These are phyloP conservation scores for Delitschia confertaspora DNA, from an alignment of 495 filamentous ascomycete species.

Conservation along the genomic window DNA sequence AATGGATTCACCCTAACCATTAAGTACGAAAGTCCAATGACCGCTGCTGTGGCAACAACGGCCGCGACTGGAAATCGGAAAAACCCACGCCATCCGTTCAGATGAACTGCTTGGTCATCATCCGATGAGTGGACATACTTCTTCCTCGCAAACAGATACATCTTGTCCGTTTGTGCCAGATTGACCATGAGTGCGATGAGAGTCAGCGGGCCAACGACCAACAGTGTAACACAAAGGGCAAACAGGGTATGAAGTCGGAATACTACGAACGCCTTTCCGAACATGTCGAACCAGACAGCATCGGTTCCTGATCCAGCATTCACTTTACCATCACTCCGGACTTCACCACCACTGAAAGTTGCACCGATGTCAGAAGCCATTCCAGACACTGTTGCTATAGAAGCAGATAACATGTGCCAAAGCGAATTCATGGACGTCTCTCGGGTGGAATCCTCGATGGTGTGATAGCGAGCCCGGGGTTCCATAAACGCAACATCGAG, in stretches of 20 bases:
- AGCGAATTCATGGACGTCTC: constrained; percentile 58
- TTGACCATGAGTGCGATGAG: constrained; percentile 59
- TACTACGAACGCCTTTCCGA: constrained; percentile 70
- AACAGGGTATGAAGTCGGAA: constrained; percentile 75
- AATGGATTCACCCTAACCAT: constrained; percentile 74
- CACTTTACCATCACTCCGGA: constrained; percentile 52
- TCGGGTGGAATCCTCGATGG: constrained; percentile 72
- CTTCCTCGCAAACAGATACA: constrained; percentile 68
- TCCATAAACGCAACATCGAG: constrained; percentile 87
- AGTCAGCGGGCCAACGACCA: constrained; percentile 65
- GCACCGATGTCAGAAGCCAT: constrained; percentile 62
- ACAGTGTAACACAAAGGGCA: constrained; percentile 71
- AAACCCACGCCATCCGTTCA: constrained; percentile 71
- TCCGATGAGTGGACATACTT: constrained; percentile 49
- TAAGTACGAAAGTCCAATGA: constrained; percentile 66
- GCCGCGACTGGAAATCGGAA: constrained; percentile 77
- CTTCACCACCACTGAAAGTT: constrained; percentile 52
- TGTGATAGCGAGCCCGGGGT: constrained; percentile 84
- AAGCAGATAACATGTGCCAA: constrained; percentile 88
- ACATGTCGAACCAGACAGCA: constrained; percentile 92
- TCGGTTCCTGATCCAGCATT: constrained; percentile 57
- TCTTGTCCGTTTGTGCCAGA: constrained; percentile 59
- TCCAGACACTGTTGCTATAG: constrained; percentile 59
- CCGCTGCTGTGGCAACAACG: constrained; percentile 55
- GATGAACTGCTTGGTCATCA: constrained; percentile 51